Evolutionary conservation across 148 eudicot species (phyloP).

Genomic region (Nepenthes mirabilis): DNA sequence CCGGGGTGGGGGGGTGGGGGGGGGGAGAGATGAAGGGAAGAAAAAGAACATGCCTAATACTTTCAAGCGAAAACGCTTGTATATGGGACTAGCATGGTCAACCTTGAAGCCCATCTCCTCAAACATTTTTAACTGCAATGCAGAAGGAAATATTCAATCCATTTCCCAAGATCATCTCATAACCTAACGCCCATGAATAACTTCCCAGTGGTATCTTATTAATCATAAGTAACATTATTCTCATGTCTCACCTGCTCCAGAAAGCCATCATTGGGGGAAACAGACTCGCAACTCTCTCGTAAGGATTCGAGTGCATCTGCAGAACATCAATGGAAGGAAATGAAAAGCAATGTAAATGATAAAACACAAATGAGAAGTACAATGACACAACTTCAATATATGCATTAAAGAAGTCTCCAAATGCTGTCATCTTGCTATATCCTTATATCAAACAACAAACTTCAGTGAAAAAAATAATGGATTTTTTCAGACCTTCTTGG

Average conservation of each 20-base stretch:
- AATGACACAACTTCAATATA: too few relatives aligned
- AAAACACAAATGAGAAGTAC: neutral
- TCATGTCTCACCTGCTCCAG: conserved; percentile 57
- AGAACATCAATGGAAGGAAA: conserved; percentile 7
- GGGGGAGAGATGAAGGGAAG: conserved; percentile 1
- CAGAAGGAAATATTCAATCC: neutral
- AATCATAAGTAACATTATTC: neutral
- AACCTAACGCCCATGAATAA: conserved; percentile 47
- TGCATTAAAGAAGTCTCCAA: too few relatives aligned
- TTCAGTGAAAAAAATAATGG: conserved; percentile 1
- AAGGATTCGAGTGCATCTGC: conserved; percentile 83
- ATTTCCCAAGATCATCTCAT: conserved; percentile 77
- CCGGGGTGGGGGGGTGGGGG: neutral
- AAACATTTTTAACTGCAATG: neutral
- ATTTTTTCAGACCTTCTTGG: conserved; percentile 55
- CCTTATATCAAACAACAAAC: neutral
- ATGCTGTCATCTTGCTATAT: too few relatives aligned
- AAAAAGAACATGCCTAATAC: conserved; percentile 31
- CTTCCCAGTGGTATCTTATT: neutral
- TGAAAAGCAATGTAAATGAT: neutral
- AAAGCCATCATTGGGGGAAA: conserved; percentile 88
- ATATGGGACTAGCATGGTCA: conserved; percentile 54
- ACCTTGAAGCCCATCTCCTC: conserved; percentile 22
- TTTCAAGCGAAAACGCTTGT: conserved; percentile 79
- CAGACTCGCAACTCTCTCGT: conserved; percentile 57